phyloP scores from a whole-genome alignment of 257 asterid genomes.

The Gentiana dahurica region DNA sequence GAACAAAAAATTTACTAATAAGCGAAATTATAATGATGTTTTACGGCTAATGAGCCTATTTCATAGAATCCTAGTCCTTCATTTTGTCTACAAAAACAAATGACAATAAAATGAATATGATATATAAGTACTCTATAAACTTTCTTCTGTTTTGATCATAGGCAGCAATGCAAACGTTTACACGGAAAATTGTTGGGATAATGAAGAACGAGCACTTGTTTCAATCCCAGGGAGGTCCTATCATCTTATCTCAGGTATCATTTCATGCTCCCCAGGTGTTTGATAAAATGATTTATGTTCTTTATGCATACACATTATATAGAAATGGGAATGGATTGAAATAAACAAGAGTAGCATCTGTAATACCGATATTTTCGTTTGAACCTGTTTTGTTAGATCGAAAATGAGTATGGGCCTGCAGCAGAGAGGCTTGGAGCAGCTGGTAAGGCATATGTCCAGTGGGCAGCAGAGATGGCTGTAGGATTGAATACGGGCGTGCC shows the following conservation, averaged over 20 bases:
- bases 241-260: constrained; percentile 59
- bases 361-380: not conserved
- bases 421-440: constrained; percentile 40
- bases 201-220: constrained; percentile 52
- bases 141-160: constrained; percentile 12
- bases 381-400: constrained; percentile 33
- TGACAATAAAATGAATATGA: not conserved
- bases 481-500: constrained; percentile 60
- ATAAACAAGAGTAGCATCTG: not conserved
- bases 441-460: constrained; percentile 42
- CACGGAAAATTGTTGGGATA: constrained; percentile 48
- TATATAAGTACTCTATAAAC: not conserved
- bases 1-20: no score
- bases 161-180: constrained; percentile 58
- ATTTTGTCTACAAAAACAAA: not conserved
- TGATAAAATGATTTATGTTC: not conserved
- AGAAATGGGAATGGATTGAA: not conserved
- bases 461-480: constrained; percentile 71
- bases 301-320: no score
- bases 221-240: constrained; percentile 72
- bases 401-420: constrained; percentile 49
- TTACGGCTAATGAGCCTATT: not conserved
- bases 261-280: not conserved
- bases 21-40: no score
- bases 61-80: not conserved